Conservation (phyloP, 2,329 filamentous ascomycete genomes). For the Arthrobotrys sinensis region DNA sequence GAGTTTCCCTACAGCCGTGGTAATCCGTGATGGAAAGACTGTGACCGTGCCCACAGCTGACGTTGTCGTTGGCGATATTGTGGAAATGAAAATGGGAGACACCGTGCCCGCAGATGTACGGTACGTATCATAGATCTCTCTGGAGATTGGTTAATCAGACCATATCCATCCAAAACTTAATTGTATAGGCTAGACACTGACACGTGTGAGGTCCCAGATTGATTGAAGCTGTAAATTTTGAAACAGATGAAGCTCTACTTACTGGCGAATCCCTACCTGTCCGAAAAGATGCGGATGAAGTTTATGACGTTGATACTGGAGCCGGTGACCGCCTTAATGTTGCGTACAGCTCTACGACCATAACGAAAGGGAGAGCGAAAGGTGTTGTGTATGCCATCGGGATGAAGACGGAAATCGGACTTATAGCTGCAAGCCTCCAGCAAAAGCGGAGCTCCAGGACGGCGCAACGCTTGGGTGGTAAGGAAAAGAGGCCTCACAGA, state of each 20-base stretch:
- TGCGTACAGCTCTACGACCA: slow-evolving; percentile 75
- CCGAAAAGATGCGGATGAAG: slow-evolving; percentile 70
- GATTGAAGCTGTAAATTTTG: slow-evolving; percentile 74
- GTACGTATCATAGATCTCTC: slow-evolving; percentile 70
- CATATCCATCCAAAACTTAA: slow-evolving; percentile 67
- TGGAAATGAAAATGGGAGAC: slow-evolving; percentile 72
- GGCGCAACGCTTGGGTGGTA: slow-evolving; percentile 70
- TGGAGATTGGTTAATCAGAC: slow-evolving; percentile 65
- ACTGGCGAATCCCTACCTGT: slow-evolving; percentile 76
- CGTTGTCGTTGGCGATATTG: slow-evolving; percentile 74
- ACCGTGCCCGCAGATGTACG: slow-evolving; percentile 69
- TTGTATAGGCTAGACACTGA: slow-evolving; percentile 10
- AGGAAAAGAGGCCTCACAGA: slow-evolving; percentile 70
- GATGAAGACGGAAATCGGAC: slow-evolving; percentile 76
- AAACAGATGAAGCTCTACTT: slow-evolving; percentile 75
- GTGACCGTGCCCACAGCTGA: slow-evolving; percentile 71
- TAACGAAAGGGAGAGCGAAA: slow-evolving; percentile 76
- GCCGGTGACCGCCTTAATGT: slow-evolving; percentile 76
- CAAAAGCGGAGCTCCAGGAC: slow-evolving; percentile 72
- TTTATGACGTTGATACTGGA: slow-evolving; percentile 72
- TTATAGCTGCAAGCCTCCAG: slow-evolving; percentile 76
- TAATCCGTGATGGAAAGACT: slow-evolving; percentile 71
- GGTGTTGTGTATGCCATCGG: slow-evolving; percentile 76
- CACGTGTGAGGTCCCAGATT: slow-evolving; percentile 30
- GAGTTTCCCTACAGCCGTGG: slow-evolving; percentile 71